Conservation (phyloP, 257 asterid species). For the Capsicum chinense region DNA sequence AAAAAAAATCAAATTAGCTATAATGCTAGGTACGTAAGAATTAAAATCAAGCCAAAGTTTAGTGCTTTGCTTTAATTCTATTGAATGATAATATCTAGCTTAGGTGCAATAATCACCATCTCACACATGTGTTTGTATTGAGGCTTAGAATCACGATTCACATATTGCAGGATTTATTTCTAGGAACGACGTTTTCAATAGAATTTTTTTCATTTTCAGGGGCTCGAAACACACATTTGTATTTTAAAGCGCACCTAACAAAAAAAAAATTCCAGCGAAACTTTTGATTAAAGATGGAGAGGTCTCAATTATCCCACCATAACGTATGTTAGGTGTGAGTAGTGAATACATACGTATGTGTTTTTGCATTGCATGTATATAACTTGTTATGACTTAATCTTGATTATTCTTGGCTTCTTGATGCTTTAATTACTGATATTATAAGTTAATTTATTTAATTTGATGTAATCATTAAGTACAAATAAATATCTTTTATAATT, state of each 20-base stretch:
- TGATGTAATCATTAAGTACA: too few species aligned
- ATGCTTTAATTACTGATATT: background rate
- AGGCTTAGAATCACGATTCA: too few species aligned
- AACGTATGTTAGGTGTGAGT: background rate
- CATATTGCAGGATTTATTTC: background rate
- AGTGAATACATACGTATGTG: background rate
- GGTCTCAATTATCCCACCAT: too few species aligned
- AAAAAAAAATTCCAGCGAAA: too few species aligned
- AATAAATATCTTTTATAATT: background rate
- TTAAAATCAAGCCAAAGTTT: background rate
- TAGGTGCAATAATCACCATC: background rate
- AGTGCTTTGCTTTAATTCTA: background rate
- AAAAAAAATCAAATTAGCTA: background rate
- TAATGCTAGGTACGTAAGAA: background rate
- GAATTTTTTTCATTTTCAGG: too few species aligned
- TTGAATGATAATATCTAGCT: background rate
- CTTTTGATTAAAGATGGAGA: too few species aligned
- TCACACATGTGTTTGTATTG: too few species aligned
- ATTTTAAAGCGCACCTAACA: too few species aligned
- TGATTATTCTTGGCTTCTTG: background rate
- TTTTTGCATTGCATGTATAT: background rate
- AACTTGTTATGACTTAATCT: background rate
- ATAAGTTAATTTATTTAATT: background rate
- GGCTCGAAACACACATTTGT: too few species aligned
- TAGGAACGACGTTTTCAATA: accelerated